Conservation (phyloP, 1,284 basidiomycete genomes). For the Naganishia albida region DNA sequence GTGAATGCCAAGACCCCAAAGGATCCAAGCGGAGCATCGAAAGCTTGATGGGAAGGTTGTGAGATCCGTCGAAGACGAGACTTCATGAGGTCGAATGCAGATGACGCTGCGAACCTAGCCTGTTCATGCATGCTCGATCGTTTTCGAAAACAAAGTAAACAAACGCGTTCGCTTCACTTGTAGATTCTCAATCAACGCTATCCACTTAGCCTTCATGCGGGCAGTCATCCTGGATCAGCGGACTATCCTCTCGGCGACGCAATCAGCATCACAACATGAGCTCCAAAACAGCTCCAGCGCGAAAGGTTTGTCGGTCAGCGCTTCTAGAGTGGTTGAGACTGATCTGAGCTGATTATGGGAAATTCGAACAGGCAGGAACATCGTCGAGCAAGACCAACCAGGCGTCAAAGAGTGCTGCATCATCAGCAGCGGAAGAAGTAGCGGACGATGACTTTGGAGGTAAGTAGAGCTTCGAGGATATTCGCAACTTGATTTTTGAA, state of each 20-base stretch:
- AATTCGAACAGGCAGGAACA: background rate
- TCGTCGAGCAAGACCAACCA: slow-evolving; percentile 1
- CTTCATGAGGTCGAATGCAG: background rate
- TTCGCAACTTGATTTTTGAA: background rate
- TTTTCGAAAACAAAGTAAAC: no score
- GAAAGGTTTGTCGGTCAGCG: slow-evolving; percentile 1
- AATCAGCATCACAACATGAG: background rate
- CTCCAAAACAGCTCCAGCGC: slow-evolving; percentile 6
- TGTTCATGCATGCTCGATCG: background rate
- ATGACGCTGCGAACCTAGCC: no score
- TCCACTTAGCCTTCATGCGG: no score
- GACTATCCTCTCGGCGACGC: no score
- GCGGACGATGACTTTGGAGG: slow-evolving; percentile 26
- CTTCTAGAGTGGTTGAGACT: no score
- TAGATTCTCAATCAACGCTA: no score
- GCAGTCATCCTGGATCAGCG: no score
- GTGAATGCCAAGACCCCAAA: background rate
- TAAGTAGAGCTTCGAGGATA: background rate
- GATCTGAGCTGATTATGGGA: no score
- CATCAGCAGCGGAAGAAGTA: background rate
- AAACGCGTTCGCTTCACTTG: no score
- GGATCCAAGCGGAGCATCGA: background rate
- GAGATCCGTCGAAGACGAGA: no score
- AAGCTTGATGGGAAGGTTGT: no score
- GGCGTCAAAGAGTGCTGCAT: background rate